Evolutionary conservation across 805 yeast genomes (phyloP), one percentile per base, ranked within the genome.

Genomic region (Nakazawaea ambrosiae): DNA sequence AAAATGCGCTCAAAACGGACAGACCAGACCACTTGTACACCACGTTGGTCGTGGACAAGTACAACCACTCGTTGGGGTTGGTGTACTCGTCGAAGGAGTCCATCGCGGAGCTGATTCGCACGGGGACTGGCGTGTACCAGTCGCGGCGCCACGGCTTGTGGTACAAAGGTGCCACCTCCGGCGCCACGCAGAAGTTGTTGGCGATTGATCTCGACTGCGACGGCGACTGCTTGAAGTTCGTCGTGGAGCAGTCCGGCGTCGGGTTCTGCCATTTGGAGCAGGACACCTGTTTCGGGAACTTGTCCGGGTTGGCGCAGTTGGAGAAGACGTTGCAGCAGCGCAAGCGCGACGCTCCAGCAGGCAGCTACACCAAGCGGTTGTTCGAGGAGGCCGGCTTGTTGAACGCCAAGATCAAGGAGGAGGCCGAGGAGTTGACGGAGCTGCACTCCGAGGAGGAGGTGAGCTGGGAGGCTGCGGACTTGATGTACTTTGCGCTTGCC

Each of bases 401-500:
- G 48, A 66, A 70, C 40, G 96, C 97, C 19, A 86, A 92, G 67
- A 81, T 92, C 61, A 77, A 78, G 58, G 98, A 92, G 63, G 98
- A 92, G 61, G 94, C 96, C 31, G 97, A 90, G 52, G 98, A 92
- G 60, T 73, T 92, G 45, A 77, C 88, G 23, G 96, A 88, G 41
- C 97, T 98, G 14, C 68, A 67, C 26, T 51, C 66, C 5, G 70
- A 70, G 49, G 73, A 71, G 2, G 66, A 90, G 40, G 73, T 87
- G 38, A 82, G 97, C 0, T 92, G 96, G 96, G 98, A 92, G 63
- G 90, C 95, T 37, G 98, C 98, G 7, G 98, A 92, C 58, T 68
- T 92, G 57, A 46, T 75, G 20, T 75, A 75, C 49, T 75, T 75
- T 54, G 73, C 72, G 5, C 49, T 75, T 59, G 61, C 70, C 8